phyloP scores from a whole-genome alignment of 352 stramenopile genomes.

The Globisporangium orthogonon region DNA sequence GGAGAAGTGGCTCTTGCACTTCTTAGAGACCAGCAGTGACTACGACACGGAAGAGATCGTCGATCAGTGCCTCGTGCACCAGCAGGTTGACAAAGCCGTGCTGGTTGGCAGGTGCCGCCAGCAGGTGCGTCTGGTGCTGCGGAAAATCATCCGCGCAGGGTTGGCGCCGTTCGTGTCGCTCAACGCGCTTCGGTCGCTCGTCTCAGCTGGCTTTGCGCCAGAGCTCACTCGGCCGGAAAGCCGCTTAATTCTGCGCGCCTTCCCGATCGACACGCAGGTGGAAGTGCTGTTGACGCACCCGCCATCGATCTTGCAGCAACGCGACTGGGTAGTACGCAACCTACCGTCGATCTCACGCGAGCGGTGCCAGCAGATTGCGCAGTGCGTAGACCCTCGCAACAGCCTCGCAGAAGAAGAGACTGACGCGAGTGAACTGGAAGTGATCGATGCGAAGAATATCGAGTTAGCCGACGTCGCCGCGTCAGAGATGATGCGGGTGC shows the following conservation, averaged over 20 bases:
- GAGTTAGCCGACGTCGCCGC: slow-evolving; percentile 22
- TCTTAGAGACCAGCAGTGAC: slow-evolving; percentile 51
- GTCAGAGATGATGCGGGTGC: slow-evolving; percentile 35
- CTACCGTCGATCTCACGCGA: slow-evolving; percentile 27
- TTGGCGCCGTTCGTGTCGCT: slow-evolving; percentile 35
- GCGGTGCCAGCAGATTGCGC: slow-evolving; percentile 32
- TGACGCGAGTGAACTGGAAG: background rate
- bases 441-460: slow-evolving; percentile 2
- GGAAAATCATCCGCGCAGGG: slow-evolving; percentile 43
- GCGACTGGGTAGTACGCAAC: slow-evolving; percentile 67
- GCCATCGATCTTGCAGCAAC: slow-evolving; percentile 48
- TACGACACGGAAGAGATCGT: slow-evolving; percentile 60
- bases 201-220: slow-evolving; percentile 31
- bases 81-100: slow-evolving; percentile 68
- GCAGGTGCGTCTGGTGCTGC: slow-evolving; percentile 36
- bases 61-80: slow-evolving; percentile 56
- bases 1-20: slow-evolving; percentile 43
- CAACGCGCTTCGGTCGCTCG: slow-evolving; percentile 27
- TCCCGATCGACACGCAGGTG: slow-evolving; percentile 43
- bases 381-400: slow-evolving; percentile 32
- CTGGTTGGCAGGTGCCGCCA: slow-evolving; percentile 41
- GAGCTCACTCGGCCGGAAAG: slow-evolving; percentile 29
- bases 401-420: too few relatives aligned
- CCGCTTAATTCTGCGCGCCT: slow-evolving; percentile 47
- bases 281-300: slow-evolving; percentile 43